These are phyloP conservation scores for Psidium guajava DNA, from an alignment of 345 rosid genomes.

Conservation along the genomic window DNA sequence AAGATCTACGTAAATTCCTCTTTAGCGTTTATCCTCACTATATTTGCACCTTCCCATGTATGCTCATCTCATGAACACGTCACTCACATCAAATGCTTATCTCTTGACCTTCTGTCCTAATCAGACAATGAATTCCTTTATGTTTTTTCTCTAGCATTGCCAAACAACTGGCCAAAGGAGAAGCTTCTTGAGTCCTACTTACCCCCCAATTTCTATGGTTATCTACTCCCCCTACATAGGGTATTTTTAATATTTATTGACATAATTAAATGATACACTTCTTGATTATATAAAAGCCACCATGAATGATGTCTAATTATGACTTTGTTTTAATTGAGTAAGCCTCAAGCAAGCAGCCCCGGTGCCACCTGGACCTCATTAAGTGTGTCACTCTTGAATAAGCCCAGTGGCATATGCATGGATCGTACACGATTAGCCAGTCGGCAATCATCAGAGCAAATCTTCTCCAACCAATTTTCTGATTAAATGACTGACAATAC, in stretches of 20 bases:
- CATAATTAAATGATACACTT: background rate
- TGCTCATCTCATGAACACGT: no score
- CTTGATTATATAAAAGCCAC: background rate
- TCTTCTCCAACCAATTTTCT: no score
- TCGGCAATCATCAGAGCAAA: no score
- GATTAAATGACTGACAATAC: no score
- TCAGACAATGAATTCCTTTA: background rate
- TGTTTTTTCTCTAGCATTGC: background rate
- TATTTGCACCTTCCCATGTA: background rate
- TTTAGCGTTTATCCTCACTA: background rate
- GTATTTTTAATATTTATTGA: background rate
- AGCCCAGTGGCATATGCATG: background rate
- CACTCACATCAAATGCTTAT: background rate
- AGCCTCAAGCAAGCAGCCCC: background rate
- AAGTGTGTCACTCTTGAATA: background rate
- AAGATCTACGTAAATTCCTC: background rate
- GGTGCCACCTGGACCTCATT: background rate
- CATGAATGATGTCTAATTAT: background rate
- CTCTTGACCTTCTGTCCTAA: background rate
- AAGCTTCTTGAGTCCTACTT: background rate
- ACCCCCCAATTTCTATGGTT: background rate
- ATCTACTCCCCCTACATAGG: background rate
- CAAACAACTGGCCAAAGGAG: background rate
- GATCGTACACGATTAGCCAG: background rate
- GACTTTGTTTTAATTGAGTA: background rate